Evolutionary conservation across 208 protist species (phyloP), one percentile per base, ranked within the genome.

Genomic region (Trypanosoma mega): DNA sequence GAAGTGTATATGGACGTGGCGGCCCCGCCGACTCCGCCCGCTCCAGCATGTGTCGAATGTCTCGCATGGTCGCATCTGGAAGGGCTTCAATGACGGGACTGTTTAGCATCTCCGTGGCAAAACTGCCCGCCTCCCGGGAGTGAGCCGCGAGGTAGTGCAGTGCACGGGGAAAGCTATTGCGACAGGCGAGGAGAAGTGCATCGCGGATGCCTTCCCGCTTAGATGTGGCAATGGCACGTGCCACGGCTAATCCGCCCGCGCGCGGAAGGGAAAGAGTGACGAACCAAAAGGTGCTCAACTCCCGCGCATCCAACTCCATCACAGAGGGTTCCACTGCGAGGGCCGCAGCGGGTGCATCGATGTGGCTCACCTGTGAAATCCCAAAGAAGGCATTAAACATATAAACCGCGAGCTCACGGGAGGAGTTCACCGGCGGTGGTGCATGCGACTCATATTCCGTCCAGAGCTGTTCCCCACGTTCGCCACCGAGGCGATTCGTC

Each of bases 371-470:
- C 14, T 11, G 58, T 20, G 51, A 61, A 7, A 56, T 29, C 20
- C 88, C 88, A 49, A 90, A 82, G 45, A 95, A 86, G 20, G 72
- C 50, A 37, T 78, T 63, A 53, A 96, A 93, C 39, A 96, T 79
- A 43, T 85, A 76, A 16, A 82, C 31, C 8, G 68, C 48, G 44
- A 96, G 65, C 44, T 83, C 79, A 6, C 75, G 64, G 3, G 63
- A 36, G 0, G 72, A 71, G 26, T 29, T 37, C 9, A 81, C 37
- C 34, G 72, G 43, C 1, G 82, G 78, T 7, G 71, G 44, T 1
- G 72, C 53, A 56, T 92, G 74, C 7, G 82, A 87, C 63, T 93
- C 90, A 61, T 83, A 96, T 62, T 93, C 85, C 7, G 72, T 82
- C 86, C 83, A 96, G 26, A 96, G 57, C 66, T 77, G 70, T 72